Evolutionary conservation across 169 alveolate species (phyloP).

Genomic region (Neospora caninum): DNA sequence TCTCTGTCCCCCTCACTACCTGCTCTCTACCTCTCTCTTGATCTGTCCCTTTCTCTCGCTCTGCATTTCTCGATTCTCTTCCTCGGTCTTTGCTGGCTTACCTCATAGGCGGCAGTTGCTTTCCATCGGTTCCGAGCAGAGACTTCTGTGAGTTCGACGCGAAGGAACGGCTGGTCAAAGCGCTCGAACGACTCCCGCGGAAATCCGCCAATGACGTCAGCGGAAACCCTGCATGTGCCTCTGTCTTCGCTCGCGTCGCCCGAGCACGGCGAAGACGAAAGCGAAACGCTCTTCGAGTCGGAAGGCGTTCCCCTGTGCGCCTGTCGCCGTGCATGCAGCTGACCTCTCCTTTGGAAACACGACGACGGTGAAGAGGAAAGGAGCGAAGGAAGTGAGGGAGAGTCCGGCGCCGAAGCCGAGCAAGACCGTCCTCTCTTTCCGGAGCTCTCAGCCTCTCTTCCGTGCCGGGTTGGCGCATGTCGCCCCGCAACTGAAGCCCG

Average conservation of each 20-base stretch:
- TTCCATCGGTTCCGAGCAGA: neutral
- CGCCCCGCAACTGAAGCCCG: too few relatives aligned
- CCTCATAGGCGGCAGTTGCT: neutral
- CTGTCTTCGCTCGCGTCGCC: neutral
- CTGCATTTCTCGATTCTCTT: too few relatives aligned
- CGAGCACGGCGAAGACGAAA: neutral
- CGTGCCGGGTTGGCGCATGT: too few relatives aligned
- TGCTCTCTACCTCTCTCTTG: too few relatives aligned
- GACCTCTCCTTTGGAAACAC: neutral
- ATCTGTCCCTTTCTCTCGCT: too few relatives aligned
- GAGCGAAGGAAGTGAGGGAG: neutral
- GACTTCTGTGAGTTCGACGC: neutral
- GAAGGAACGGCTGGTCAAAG: neutral
- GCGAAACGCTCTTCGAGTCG: neutral
- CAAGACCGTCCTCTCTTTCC: too few relatives aligned
- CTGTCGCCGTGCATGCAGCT: too few relatives aligned
- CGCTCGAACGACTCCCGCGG: neutral
- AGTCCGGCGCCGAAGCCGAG: neutral
- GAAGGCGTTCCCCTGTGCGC: neutral
- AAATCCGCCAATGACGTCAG: neutral
- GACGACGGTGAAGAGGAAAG: neutral
- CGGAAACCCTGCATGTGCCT: neutral
- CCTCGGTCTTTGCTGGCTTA: neutral
- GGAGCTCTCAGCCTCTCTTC: too few relatives aligned
- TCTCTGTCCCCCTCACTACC: too few relatives aligned